A percentile compares a stretch with the other conserved stretches of the same genome.
These are phyloP conservation scores for Cyclostephanos tholiformis DNA, from an alignment of 108 stramenopile genomes.

Conservation along the genomic window DNA sequence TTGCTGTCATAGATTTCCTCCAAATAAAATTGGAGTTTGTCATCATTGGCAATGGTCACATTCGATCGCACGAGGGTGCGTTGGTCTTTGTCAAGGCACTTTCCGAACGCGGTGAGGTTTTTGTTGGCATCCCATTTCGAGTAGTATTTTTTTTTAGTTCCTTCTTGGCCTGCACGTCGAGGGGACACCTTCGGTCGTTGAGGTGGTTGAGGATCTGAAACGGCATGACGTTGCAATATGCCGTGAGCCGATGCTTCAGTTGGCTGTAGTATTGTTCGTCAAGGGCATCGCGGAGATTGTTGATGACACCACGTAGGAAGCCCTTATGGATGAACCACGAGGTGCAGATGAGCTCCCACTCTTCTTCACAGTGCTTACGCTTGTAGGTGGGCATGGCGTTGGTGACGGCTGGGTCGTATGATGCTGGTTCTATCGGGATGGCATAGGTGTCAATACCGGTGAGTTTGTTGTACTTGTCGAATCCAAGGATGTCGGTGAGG, in stretches of 20 bases:
- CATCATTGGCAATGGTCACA: not conserved
- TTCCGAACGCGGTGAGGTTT: too few relatives aligned
- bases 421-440: not conserved
- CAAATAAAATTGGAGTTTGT: too few relatives aligned
- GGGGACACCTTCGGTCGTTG: not conserved
- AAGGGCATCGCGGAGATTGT: not conserved
- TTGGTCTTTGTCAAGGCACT: not conserved
- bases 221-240: not conserved
- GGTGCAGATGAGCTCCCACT: too few relatives aligned
- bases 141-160: not conserved
- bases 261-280: constrained; percentile 8
- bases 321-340: too few relatives aligned
- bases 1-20: too few relatives aligned
- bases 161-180: too few relatives aligned
- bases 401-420: too few relatives aligned
- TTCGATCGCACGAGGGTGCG: not conserved
- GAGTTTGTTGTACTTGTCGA: not conserved
- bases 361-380: too few relatives aligned
- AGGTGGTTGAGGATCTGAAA: not conserved
- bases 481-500: not conserved
- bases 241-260: not conserved
- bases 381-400: too few relatives aligned
- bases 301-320: too few relatives aligned
- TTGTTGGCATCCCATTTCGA: not conserved
- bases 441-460: not conserved